Evolutionary conservation across 441 rosid species (phyloP).

Genomic region (Gossypium trilobum): DNA sequence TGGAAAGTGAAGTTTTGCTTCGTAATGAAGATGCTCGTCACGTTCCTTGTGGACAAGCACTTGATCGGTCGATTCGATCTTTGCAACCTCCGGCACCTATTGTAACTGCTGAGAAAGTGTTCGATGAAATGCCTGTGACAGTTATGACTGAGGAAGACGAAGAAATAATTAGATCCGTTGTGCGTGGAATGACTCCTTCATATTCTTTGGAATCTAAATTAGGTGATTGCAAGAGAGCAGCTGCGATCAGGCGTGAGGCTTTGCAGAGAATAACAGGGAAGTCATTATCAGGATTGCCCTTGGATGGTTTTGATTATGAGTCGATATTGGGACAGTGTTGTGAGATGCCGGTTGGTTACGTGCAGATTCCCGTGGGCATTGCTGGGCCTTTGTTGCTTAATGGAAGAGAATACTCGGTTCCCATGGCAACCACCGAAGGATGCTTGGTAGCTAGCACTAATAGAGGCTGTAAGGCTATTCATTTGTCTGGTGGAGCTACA

Average conservation of each 20-base stretch:
- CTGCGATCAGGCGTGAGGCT: slow-evolving; percentile 36
- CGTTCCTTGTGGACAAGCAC: slow-evolving; percentile 28
- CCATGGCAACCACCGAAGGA: slow-evolving; percentile 47
- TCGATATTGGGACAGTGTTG: slow-evolving; percentile 44
- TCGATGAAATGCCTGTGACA: slow-evolving; percentile 11
- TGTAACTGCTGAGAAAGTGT: neutral
- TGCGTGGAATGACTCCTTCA: slow-evolving; percentile 31
- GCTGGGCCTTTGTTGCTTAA: slow-evolving; percentile 38
- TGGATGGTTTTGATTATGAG: slow-evolving; percentile 34
- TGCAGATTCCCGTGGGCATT: slow-evolving; percentile 43
- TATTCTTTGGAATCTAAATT: slow-evolving; percentile 36
- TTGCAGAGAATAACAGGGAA: slow-evolving; percentile 33
- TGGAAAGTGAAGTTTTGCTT: slow-evolving; percentile 18
- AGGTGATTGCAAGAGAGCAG: slow-evolving; percentile 38
- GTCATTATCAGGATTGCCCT: slow-evolving; percentile 30
- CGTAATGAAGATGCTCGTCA: slow-evolving; percentile 20
- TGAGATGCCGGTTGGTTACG: slow-evolving; percentile 44
- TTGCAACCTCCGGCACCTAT: slow-evolving; percentile 4
- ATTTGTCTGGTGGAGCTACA: slow-evolving; percentile 32
- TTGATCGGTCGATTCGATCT: slow-evolving; percentile 20
- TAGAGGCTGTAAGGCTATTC: slow-evolving; percentile 40
- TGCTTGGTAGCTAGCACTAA: slow-evolving; percentile 41
- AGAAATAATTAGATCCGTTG: slow-evolving; percentile 30
- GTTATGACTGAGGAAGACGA: slow-evolving; percentile 27
- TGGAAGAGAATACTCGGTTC: slow-evolving; percentile 32